phyloP scores from a whole-genome alignment of 371 early-diverging fungal genomes.

The Haplosporangium sp. region DNA sequence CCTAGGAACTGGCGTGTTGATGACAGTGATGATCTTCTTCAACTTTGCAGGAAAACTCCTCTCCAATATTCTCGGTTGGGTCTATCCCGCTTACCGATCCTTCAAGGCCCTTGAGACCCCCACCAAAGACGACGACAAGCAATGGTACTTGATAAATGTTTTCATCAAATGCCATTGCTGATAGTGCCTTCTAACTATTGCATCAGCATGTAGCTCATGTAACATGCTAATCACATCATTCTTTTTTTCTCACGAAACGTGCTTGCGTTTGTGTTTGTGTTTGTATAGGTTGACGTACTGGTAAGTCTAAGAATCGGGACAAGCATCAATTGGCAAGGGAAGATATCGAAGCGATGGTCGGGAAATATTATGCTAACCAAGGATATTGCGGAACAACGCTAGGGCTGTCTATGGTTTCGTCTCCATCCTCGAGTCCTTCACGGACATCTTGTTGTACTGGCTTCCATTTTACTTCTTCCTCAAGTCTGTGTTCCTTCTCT shows the following conservation, averaged over 20 bases:
- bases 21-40: constrained; percentile 84
- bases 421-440: constrained; percentile 87
- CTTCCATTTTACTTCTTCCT: constrained; percentile 93
- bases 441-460: constrained; percentile 87
- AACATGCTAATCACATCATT: no score
- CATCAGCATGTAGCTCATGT: no score
- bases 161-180: no score
- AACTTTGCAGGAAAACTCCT: constrained; percentile 86
- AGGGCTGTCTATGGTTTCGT: constrained; percentile 89
- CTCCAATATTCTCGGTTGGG: constrained; percentile 88
- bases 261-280: no score
- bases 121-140: constrained; percentile 84
- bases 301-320: constrained; percentile 25
- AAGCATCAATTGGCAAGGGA: no score
- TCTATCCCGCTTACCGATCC: constrained; percentile 93
- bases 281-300: constrained; percentile 78
- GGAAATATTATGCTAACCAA: neutral
- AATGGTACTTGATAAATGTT: constrained; percentile 56
- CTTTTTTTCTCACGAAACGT: no score
- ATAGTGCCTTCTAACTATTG: no score
- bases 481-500: constrained; percentile 89
- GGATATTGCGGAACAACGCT: no score
- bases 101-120: constrained; percentile 91
- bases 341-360: constrained; percentile 1
- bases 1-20: constrained; percentile 66